Base-by-base conservation (phyloP, 352 stramenopile genomes). In the Phytophthora pseudosyringae region DNA sequence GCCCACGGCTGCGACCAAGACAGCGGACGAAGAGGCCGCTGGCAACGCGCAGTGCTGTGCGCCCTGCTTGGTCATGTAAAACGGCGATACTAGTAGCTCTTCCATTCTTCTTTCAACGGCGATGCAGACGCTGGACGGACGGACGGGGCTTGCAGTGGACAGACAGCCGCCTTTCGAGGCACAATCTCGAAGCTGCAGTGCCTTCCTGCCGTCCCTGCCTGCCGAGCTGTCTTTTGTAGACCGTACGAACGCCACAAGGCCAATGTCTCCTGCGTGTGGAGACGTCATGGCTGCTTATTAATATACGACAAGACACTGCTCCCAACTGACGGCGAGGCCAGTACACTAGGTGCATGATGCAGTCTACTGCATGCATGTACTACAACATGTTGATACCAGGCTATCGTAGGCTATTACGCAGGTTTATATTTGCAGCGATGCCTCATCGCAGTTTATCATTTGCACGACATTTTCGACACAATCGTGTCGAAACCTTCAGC, bases 61-160 rank as follows among this genome's bases (percentile, higher is more conserved):
- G 13, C 81, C 81, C 13, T 93, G 80, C 68, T 61, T 73, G 55
- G 73, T 72, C 35, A 91, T 93, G 82, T 93, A 81, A 76, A 43
- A 43, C 52, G 40, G 33, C 51, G 32, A 59, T n/a, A 59, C 40
- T 48, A 61, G 46, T 48, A 61, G 46, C 28, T 28, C 29, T 66
- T 32, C 9, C n/a, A 41, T 52, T 50, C 46, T 52, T 50, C 26
- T 54, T 51, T 61, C 13, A 52, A 61, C 46, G 28, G 43, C 33
- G 32, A 45, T 50, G 55, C 46, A 64, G 47, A 39, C 16, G 16
- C 21, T n/a, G 18, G 11, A 46, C 11, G 11, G 35, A 21, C 31
- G 32, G 7, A 39, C 13, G 6, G 29, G 29, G 25, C 21, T 57
- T 52, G 51, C 12, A 12, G 29, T 21, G 21, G 21, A 21, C 12